These are phyloP conservation scores for Lactuca sativa DNA, from an alignment of 129 eudicot species.

Conservation along the genomic window DNA sequence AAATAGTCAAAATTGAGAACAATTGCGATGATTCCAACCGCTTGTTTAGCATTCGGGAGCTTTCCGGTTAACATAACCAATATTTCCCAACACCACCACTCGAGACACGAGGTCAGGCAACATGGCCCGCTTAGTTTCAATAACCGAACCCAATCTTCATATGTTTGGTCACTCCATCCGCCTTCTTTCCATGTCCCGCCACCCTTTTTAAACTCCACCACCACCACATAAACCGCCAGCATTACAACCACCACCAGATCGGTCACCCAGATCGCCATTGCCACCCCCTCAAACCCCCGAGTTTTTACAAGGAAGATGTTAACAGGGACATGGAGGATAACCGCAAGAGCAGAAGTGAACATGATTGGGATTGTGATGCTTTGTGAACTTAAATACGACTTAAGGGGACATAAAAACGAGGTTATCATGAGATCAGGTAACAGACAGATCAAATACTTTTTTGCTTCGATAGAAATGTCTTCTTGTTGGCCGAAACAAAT, in stretches of 20 bases:
- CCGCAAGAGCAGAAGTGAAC: constrained; percentile 61
- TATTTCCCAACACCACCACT: constrained; percentile 95
- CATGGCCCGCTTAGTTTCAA: constrained; percentile 70
- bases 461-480: constrained; percentile 53
- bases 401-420: constrained; percentile 69
- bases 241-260: constrained; percentile 55
- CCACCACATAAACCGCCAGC: constrained; percentile 47
- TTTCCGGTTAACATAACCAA: constrained; percentile 67
- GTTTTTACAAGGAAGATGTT: constrained; percentile 52
- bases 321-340: constrained; percentile 61
- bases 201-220: constrained; percentile 42
- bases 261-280: constrained; percentile 81
- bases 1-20: constrained; percentile 86
- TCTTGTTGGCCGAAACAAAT: constrained; percentile 66
- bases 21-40: constrained; percentile 66
- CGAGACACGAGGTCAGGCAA: constrained; percentile 85
- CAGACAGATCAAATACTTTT: constrained; percentile 55
- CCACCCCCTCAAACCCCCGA: constrained; percentile 68
- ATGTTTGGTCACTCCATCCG: constrained; percentile 72
- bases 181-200: constrained; percentile 70
- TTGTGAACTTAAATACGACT: constrained; percentile 76
- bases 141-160: constrained; percentile 53
- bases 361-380: constrained; percentile 65
- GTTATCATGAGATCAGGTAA: constrained; percentile 73
- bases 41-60: constrained; percentile 68